Evolutionary conservation across 352 stramenopile species (phyloP), one percentile per base, ranked within the genome.

Genomic region (Phytophthora fragariaefolia): DNA sequence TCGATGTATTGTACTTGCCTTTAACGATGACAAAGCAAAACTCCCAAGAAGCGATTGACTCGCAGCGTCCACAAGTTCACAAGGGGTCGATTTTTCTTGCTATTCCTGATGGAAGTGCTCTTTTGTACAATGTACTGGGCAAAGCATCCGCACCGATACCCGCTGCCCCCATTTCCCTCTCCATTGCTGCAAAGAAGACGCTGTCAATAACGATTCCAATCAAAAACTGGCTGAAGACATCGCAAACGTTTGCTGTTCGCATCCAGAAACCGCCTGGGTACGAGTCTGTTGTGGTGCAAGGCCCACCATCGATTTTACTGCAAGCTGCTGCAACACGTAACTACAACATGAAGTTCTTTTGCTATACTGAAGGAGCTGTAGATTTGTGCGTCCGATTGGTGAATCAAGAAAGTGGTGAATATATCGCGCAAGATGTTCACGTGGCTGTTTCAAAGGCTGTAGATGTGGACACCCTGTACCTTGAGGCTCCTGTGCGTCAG

Each of bases 311-410:
- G 3, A 74, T 97, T 36, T 74, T 90, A 6, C 69, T 98, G 15
- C 82, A 83, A 6, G 76, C 73, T 8, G 66, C 61, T 10, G 72
- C 71, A 3, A 89, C 74, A 1, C 77, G 87, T 5, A 91, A 82
- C 51, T 98, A 97, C 68, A 87, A 80, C 0, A 74, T 98, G 46
- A 92, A 92, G 50, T 95, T 98, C 46, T 92, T 95, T 34, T 91
- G 86, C 32, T 97, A 97, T 63, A 94, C 76, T 2, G 91, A 97
- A 74, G 84, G 92, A 18, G 38, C 20, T 3, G 76, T 74, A 13
- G 52, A 69, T 24, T 70, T 95, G 1, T 58, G 51, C 6, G 79
- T 97, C 2, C 92, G 75, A 2, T 94, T 98, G 51, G 90, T 83
- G 23, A 97, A 97, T 64, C 27, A 74, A 6, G 67, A 80, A 9